Evolutionary conservation across 1,284 basidiomycete species (phyloP).

Genomic region (Cryptococcus sp.): DNA sequence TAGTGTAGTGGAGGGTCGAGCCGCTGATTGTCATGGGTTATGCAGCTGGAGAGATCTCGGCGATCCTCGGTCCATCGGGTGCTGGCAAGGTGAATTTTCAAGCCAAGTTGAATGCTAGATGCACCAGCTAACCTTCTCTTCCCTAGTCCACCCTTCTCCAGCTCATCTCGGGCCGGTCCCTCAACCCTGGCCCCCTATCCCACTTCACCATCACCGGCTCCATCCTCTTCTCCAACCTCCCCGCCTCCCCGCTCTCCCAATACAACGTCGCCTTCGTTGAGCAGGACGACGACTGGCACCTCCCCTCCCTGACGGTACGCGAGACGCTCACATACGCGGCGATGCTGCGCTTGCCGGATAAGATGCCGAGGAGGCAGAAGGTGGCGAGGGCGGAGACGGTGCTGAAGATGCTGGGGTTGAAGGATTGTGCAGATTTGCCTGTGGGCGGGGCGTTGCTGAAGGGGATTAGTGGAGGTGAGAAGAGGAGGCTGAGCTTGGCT

Average conservation of each 20-base stretch:
- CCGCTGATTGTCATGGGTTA: neutral
- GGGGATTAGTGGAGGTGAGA: constrained; percentile 58
- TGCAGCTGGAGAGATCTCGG: constrained; percentile 52
- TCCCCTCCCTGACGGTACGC: constrained; percentile 53
- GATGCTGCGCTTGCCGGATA: constrained; percentile 52
- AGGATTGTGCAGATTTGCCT: constrained; percentile 56
- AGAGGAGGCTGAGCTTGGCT: constrained; percentile 56
- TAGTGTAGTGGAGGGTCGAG: too few species aligned
- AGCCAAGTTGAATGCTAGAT: neutral
- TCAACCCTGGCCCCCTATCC: constrained; percentile 45
- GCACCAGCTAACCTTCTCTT: constrained; percentile 1
- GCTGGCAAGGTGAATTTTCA: constrained; percentile 48
- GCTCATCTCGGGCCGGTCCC: constrained; percentile 50
- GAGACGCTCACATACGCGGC: constrained; percentile 55
- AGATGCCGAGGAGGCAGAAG: constrained; percentile 51
- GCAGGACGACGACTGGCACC: constrained; percentile 56
- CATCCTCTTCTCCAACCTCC: constrained; percentile 46
- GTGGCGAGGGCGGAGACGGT: constrained; percentile 55
- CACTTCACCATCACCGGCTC: constrained; percentile 43
- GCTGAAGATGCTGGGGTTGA: constrained; percentile 54
- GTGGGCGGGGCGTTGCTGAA: constrained; percentile 56
- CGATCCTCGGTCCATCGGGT: constrained; percentile 52
- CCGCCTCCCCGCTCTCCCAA: constrained; percentile 30
- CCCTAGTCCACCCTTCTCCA: constrained; percentile 52
- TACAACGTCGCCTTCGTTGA: constrained; percentile 55